These are phyloP conservation scores for Scenedesmus sp. DNA, from an alignment of 163 green algal species.

Conservation along the genomic window DNA sequence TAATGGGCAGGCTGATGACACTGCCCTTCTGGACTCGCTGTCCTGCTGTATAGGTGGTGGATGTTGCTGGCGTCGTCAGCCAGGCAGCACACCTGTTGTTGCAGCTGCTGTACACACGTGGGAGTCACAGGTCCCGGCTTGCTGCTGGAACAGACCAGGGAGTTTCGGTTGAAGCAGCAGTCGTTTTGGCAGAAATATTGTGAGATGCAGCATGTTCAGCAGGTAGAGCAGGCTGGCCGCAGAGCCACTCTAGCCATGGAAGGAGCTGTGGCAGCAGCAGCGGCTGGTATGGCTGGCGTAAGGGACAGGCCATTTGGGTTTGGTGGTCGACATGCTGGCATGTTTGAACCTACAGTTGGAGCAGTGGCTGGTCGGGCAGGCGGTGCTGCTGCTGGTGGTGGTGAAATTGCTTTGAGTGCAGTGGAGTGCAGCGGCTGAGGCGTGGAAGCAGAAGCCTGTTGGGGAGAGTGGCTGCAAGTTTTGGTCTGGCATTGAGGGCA, in stretches of 20 bases:
- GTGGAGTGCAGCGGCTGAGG: too few species aligned
- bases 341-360: neutral
- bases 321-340: neutral
- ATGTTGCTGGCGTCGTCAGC: too few species aligned
- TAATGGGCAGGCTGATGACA: too few species aligned
- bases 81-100: neutral
- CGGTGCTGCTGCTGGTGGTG: neutral
- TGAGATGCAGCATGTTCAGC: neutral
- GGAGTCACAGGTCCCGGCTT: neutral
- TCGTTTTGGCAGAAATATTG: neutral
- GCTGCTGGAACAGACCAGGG: neutral
- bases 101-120: neutral
- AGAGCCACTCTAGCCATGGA: neutral
- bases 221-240: neutral
- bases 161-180: neutral
- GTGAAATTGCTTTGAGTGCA: neutral
- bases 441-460: neutral
- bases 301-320: too few species aligned
- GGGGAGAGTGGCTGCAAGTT: neutral
- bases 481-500: constrained; percentile 38
- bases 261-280: constrained; percentile 1
- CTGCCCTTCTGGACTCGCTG: too few species aligned
- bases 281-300: neutral
- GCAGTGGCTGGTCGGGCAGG: neutral
- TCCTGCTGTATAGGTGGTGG: too few species aligned